A percentile compares a stretch with the other conserved stretches of the same genome.
Conservation (phyloP, 2,329 filamentous ascomycete species). For the Orbilia blumenaviensis region DNA sequence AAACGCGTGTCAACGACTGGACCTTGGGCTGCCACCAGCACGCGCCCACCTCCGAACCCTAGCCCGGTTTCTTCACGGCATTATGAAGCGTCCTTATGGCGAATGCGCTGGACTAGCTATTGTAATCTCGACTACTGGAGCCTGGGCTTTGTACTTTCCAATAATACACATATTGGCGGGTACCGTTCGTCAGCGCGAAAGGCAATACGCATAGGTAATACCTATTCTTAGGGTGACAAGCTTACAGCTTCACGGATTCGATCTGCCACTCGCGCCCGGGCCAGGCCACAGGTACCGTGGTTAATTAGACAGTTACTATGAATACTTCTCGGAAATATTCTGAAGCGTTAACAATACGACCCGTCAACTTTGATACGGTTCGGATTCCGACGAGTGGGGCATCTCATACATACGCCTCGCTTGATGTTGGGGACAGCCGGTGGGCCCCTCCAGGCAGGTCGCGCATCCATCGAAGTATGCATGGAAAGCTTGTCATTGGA, state of each 20-base stretch:
- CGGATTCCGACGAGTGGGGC: slow-evolving; percentile 26
- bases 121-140: slow-evolving; percentile 51
- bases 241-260: slow-evolving; percentile 11
- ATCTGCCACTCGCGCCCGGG: slow-evolving; percentile 33
- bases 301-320: slow-evolving; percentile 47
- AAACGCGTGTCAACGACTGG: slow-evolving; percentile 52
- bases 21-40: slow-evolving; percentile 39
- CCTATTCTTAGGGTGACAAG: slow-evolving; percentile 49
- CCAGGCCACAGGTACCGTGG: slow-evolving; percentile 3
- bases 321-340: slow-evolving; percentile 40
- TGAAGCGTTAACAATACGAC: slow-evolving; percentile 22
- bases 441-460: slow-evolving; percentile 17
- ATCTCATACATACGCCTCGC: slow-evolving; percentile 45
- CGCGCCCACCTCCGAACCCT: slow-evolving; percentile 43
- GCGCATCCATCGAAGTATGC: slow-evolving; percentile 51
- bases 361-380: slow-evolving; percentile 32
- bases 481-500: slow-evolving; percentile 52
- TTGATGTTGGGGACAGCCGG: slow-evolving; percentile 24
- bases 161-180: slow-evolving; percentile 34
- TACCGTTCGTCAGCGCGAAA: slow-evolving; percentile 41
- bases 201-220: slow-evolving; percentile 42
- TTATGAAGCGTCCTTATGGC: slow-evolving; percentile 25
- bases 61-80: background rate
- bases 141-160: slow-evolving; percentile 26
- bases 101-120: slow-evolving; percentile 19